Percentiles rank a stretch among this genome's conserved stretches.
Evolutionary conservation across 75 land plant species (phyloP).

Genomic region (Pinus tabuliformis): DNA sequence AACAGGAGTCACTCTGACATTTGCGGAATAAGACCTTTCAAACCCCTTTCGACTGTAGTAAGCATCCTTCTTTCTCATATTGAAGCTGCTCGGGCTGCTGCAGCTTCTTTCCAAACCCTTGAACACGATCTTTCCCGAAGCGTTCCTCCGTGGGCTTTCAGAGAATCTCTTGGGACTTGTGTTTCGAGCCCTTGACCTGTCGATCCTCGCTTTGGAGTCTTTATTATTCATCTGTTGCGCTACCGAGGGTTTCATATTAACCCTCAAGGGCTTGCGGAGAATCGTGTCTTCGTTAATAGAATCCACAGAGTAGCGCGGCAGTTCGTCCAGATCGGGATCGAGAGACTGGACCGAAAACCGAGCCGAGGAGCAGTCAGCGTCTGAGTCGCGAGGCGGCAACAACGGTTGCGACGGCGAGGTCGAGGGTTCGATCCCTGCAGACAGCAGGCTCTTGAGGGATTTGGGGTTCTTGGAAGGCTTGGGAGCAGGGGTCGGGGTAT

Average conservation of each 20-base stretch:
- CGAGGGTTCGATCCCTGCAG: conserved; percentile 16
- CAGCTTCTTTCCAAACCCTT: conserved; percentile 61
- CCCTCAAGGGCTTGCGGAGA: conserved; percentile 4
- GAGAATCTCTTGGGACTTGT: conserved; percentile 15
- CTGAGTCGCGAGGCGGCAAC: conserved; percentile 28
- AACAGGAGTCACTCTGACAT: conserved; percentile 49
- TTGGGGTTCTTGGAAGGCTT: neutral
- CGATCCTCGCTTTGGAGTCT: conserved; percentile 16
- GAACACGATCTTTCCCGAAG: conserved; percentile 61
- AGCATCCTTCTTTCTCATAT: conserved; percentile 21
- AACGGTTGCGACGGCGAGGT: conserved; percentile 24
- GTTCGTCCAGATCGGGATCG: conserved; percentile 50
- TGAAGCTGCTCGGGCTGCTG: conserved; percentile 63
- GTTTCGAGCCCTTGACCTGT: conserved; percentile 8
- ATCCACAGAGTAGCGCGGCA: conserved; percentile 55
- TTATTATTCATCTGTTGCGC: too few species aligned
- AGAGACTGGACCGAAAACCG: conserved; percentile 52
- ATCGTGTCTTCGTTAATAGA: conserved; percentile 23
- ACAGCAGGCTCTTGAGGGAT: conserved; percentile 27
- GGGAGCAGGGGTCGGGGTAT: neutral
- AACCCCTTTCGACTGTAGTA: conserved; percentile 19
- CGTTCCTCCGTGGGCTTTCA: conserved; percentile 59
- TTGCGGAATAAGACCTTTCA: conserved; percentile 63
- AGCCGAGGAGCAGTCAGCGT: conserved; percentile 28
- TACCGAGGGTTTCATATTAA: too few species aligned